Evolutionary conservation across 225 moss, liverwort and hornwort species (phyloP).

Genomic region (Ulota crispa): DNA sequence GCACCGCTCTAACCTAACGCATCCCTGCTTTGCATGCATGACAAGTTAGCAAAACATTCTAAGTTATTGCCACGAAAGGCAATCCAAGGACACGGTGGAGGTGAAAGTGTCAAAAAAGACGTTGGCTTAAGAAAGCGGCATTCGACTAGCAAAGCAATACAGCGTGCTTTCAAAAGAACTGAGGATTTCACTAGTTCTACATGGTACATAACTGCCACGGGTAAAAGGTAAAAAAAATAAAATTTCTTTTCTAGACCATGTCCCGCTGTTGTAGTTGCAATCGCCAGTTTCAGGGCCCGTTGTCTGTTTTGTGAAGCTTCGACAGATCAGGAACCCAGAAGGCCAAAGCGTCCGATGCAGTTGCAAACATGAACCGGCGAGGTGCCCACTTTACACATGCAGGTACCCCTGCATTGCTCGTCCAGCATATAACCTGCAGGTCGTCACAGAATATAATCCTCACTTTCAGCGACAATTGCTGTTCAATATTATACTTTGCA

Average conservation of each 20-base stretch:
- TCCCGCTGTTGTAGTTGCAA: neutral
- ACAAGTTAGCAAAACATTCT: neutral
- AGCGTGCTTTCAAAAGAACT: neutral
- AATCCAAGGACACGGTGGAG: neutral
- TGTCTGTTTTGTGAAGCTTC: slow-evolving; percentile 56
- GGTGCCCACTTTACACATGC: slow-evolving; percentile 98
- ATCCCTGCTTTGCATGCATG: slow-evolving; percentile 8
- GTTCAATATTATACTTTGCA: neutral
- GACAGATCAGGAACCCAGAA: slow-evolving; percentile 95
- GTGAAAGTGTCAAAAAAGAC: neutral
- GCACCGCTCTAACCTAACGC: neutral
- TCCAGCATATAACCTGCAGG: slow-evolving; percentile 76
- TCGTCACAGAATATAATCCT: neutral
- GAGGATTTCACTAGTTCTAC: neutral
- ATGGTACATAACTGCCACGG: slow-evolving; percentile 21
- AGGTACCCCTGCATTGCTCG: slow-evolving; percentile 78
- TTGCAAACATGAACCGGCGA: slow-evolving; percentile 93
- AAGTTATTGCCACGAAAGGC: neutral
- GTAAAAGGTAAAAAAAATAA: neutral
- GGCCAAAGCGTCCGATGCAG: slow-evolving; percentile 77
- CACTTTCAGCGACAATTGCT: slow-evolving; percentile 11
- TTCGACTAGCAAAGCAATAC: neutral
- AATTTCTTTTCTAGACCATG: neutral
- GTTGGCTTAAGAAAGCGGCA: neutral
- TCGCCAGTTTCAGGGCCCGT: slow-evolving; percentile 22